Conservation (phyloP, 225 moss, liverwort and hornwort species). For the Straminergon stramineum region DNA sequence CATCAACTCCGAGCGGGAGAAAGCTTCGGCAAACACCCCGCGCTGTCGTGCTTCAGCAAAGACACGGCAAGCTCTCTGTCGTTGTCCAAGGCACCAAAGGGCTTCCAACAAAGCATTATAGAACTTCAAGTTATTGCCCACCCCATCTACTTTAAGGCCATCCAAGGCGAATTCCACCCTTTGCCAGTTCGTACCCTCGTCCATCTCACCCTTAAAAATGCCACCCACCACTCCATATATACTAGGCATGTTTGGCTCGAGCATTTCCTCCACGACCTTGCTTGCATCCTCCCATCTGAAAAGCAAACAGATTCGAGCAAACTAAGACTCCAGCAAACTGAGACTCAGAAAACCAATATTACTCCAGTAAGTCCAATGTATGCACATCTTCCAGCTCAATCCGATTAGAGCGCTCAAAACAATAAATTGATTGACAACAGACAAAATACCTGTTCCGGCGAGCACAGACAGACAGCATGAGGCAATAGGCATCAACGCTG, state of each 20-base stretch:
- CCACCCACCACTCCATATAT: slow-evolving; percentile 70
- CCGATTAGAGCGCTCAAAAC: background rate
- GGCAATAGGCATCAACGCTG: slow-evolving; percentile 77
- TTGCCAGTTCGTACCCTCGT: slow-evolving; percentile 79
- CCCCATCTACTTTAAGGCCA: slow-evolving; percentile 81
- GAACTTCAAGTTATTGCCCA: slow-evolving; percentile 78
- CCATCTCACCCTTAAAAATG: slow-evolving; percentile 76
- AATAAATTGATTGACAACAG: background rate
- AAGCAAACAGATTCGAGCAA: background rate
- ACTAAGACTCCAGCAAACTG: background rate
- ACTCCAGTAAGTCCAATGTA: background rate
- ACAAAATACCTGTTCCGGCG: slow-evolving; percentile 72
- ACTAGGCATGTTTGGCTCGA: slow-evolving; percentile 59
- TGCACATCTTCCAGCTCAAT: background rate
- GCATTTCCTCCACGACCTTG: slow-evolving; percentile 80
- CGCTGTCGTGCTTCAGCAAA: slow-evolving; percentile 67
- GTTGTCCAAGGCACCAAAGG: slow-evolving; percentile 94
- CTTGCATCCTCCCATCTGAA: slow-evolving; percentile 87
- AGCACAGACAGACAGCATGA: slow-evolving; percentile 92
- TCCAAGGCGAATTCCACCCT: slow-evolving; percentile 86
- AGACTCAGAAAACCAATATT: background rate
- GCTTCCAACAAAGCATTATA: slow-evolving; percentile 86
- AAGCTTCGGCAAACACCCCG: slow-evolving; percentile 80
- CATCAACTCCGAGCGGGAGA: slow-evolving; percentile 57
- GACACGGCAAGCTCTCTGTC: slow-evolving; percentile 61